phyloP scores from a whole-genome alignment of 345 rosid genomes.

The Iberis pinnata region DNA sequence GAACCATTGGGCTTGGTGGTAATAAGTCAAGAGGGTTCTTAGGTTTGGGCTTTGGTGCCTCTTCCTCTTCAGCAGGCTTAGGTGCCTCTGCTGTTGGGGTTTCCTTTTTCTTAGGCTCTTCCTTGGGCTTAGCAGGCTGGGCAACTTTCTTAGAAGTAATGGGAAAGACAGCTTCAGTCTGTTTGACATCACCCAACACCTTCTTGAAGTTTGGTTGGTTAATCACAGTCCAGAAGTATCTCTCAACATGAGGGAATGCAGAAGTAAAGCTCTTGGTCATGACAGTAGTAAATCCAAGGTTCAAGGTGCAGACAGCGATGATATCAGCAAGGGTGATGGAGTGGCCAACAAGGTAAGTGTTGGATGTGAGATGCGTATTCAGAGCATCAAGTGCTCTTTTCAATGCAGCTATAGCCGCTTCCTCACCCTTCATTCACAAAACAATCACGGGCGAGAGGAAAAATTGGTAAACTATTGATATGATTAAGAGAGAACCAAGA shows the following conservation, averaged over 20 bases:
- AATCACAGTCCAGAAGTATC: slow-evolving; percentile 93
- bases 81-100: slow-evolving; percentile 38
- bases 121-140: slow-evolving; percentile 62
- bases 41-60: slow-evolving; percentile 72
- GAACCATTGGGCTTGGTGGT: slow-evolving; percentile 87
- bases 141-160: slow-evolving; percentile 60
- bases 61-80: slow-evolving; percentile 48
- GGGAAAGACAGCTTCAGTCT: slow-evolving; percentile 58
- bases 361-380: slow-evolving; percentile 62
- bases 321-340: slow-evolving; percentile 87
- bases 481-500: not conserved
- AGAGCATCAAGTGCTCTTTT: slow-evolving; percentile 77
- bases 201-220: slow-evolving; percentile 89
- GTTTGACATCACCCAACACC: slow-evolving; percentile 75
- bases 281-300: slow-evolving; percentile 38
- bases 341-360: slow-evolving; percentile 87
- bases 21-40: slow-evolving; percentile 92
- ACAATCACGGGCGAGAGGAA: slow-evolving; percentile 6
- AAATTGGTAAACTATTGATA: not conserved
- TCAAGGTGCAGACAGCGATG: slow-evolving; percentile 63
- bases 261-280: slow-evolving; percentile 80
- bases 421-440: slow-evolving; percentile 59
- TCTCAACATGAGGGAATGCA: slow-evolving; percentile 90
- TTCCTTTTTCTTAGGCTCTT: slow-evolving; percentile 59
- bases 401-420: slow-evolving; percentile 55